Conservation (phyloP, 2,329 filamentous ascomycete genomes). For the Phyllosticta capitalensis region DNA sequence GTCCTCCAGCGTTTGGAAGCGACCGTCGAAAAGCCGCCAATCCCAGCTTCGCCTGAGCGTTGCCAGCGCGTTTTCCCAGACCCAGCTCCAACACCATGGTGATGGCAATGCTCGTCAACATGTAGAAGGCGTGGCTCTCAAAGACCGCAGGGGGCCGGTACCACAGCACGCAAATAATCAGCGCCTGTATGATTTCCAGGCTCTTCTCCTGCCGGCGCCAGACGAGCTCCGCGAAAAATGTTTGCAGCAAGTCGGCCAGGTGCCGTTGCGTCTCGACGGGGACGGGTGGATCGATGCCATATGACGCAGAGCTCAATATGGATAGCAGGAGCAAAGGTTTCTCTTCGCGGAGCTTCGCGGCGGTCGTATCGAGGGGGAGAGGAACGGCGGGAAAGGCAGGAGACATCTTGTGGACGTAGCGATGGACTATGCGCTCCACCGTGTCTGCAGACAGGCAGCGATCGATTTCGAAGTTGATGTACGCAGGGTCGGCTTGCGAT, state of each 20-base stretch:
- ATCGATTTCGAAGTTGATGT: slow-evolving; percentile 31
- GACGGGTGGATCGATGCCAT: slow-evolving; percentile 34
- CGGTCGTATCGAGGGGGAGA: slow-evolving; percentile 45
- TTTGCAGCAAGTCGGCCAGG: slow-evolving; percentile 61
- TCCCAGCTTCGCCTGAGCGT: slow-evolving; percentile 28
- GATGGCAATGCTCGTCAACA: slow-evolving; percentile 70
- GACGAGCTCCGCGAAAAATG: slow-evolving; percentile 62
- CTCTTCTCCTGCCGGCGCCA: slow-evolving; percentile 70
- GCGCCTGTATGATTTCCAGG: slow-evolving; percentile 70
- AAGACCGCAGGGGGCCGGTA: slow-evolving; percentile 76
- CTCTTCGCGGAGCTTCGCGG: slow-evolving; percentile 44
- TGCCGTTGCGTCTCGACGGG: slow-evolving; percentile 48
- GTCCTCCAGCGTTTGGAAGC: slow-evolving; percentile 40
- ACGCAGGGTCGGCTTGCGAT: slow-evolving; percentile 25
- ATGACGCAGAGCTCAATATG: slow-evolving; percentile 45
- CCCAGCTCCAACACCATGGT: slow-evolving; percentile 79
- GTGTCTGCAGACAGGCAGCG: slow-evolving; percentile 41
- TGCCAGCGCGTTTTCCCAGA: slow-evolving; percentile 50
- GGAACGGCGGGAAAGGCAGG: slow-evolving; percentile 50
- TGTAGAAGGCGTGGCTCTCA: slow-evolving; percentile 84
- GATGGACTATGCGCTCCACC: slow-evolving; percentile 47
- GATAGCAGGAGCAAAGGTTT: slow-evolving; percentile 53
- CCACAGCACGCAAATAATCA: slow-evolving; percentile 70
- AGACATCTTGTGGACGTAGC: slow-evolving; percentile 46
- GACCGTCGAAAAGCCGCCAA: slow-evolving; percentile 24